Evolutionary conservation across 2,329 filamentous ascomycete species (phyloP), one percentile per base, ranked within the genome.

Genomic region (Aspergillus sp.): DNA sequence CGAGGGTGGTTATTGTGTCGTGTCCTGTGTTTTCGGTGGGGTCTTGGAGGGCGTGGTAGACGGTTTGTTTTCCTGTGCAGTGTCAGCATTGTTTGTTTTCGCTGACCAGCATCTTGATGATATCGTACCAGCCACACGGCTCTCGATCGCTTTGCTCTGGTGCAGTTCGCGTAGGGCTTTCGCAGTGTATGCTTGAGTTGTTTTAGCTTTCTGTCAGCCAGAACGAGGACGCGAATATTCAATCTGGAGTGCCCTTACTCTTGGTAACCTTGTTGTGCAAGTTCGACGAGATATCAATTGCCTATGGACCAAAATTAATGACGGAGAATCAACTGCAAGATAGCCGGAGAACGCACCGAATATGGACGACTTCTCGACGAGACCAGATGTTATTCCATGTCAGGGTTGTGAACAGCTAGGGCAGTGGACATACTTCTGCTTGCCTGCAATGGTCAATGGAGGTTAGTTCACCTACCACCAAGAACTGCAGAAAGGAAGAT

Each of bases 151-250:
- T 7, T 76, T 76, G 38, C 71, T 73, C 53, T 83, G 79, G 49
- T 80, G 75, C 60, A 85, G 67, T 49, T 83, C 80, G 55, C 80
- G 82, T 32, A 85, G 66, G 30, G 78, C 59, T 62, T 83, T 85
- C 29, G 74, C 73, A 27, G 80, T 74, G 39, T 78, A 71, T 8
- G 79, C 78, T 75, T 45, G 19, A 19, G 19, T 19, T 19, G 19
- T 19, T 19, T 19, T 19, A 19, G 19, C 19, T 19, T 19, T 19
- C 19, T 19, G 32, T 44, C 40, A 44, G 34, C 19, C 33, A 9
- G 12, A 19, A 19, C 19, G 19, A 19, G 19, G 19, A 2, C 19
- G 19, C 19, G 41, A n/a, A 28, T 3, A 34, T 3, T 43, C 7
- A 12, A 40, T 51, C 5, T 50, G 57, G 12, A 59, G 48, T 19